Conservation (phyloP, 345 rosid genomes). For the Lumnitzera littorea region DNA sequence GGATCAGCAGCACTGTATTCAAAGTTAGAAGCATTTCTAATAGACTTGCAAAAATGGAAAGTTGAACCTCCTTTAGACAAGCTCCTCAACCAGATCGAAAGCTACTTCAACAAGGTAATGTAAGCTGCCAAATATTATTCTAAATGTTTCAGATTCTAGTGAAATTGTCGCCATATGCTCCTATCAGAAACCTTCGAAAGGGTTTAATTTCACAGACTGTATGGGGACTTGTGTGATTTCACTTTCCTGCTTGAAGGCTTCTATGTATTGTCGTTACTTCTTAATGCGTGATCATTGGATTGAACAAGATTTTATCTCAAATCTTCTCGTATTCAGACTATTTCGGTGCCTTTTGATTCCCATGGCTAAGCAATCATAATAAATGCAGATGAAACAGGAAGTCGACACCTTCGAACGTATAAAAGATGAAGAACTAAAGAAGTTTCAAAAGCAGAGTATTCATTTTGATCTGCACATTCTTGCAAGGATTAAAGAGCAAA, state of each 20-base stretch:
- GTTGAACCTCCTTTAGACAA: constrained; percentile 48
- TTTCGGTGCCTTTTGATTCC: too few relatives aligned
- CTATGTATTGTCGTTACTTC: too few relatives aligned
- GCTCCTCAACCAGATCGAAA: constrained; percentile 65
- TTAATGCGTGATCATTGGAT: too few relatives aligned
- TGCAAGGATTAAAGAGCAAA: constrained; percentile 60
- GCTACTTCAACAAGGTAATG: constrained; percentile 68
- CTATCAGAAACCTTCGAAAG: too few relatives aligned
- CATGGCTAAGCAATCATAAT: constrained; percentile 1
- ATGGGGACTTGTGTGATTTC: too few relatives aligned
- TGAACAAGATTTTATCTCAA: too few relatives aligned
- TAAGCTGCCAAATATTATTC: not conserved
- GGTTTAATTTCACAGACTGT: too few relatives aligned
- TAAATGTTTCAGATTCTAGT: not conserved
- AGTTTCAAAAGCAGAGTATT: constrained; percentile 59
- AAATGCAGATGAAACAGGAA: constrained; percentile 61
- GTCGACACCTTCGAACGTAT: constrained; percentile 58
- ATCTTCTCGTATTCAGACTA: too few relatives aligned
- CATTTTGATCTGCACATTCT: constrained; percentile 65
- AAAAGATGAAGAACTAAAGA: constrained; percentile 80
- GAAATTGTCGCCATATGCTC: too few relatives aligned
- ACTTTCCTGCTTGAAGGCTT: not conserved
- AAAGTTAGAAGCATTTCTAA: constrained; percentile 41
- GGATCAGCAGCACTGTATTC: constrained; percentile 53
- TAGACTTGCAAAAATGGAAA: constrained; percentile 63